Conservation (phyloP, 805 yeast genomes). For the Ascoidea tarda region DNA sequence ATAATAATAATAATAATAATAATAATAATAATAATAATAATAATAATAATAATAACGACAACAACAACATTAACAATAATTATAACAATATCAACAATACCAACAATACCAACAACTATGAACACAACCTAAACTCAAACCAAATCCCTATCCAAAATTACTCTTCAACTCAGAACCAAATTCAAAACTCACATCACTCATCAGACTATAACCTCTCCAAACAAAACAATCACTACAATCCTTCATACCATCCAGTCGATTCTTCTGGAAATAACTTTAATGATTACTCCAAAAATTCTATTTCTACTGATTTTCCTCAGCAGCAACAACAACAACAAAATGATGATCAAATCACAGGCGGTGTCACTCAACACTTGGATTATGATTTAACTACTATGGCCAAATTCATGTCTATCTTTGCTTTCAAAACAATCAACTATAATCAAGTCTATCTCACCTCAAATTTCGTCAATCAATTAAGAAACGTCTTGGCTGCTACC, state of each 20-base stretch:
- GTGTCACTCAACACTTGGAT: conserved; percentile 65
- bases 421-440: conserved; percentile 53
- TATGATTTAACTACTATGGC: conserved; percentile 72
- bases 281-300: neutral
- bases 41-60: too few species aligned
- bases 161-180: neutral
- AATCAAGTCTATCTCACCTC: conserved; percentile 19
- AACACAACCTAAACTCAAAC: neutral
- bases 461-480: conserved; percentile 11
- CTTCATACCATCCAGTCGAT: neutral
- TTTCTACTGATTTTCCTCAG: neutral
- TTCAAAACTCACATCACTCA: neutral
- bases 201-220: neutral
- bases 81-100: too few species aligned
- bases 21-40: too few species aligned
- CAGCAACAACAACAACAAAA: neutral
- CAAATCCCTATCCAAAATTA: neutral
- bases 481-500: conserved; percentile 61
- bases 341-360: conserved; percentile 32
- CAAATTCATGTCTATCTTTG: conserved; percentile 62
- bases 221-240: neutral
- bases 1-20: too few species aligned
- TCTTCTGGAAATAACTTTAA: neutral
- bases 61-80: too few species aligned
- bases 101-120: neutral